Conservation (phyloP, 2,329 filamentous ascomycete species). For the Helotiales sp. region DNA sequence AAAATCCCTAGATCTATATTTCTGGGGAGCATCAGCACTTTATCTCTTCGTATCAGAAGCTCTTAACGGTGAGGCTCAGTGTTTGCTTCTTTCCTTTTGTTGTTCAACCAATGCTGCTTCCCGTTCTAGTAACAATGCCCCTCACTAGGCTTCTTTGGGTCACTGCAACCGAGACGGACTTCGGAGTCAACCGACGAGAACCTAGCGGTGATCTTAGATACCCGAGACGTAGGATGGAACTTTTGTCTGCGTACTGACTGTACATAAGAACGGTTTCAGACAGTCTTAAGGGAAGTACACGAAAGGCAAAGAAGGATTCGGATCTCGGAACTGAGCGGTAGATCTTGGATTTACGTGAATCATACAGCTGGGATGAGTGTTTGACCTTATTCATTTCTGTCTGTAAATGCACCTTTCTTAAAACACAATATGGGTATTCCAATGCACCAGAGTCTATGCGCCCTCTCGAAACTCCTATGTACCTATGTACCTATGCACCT, state of each 20-base stretch:
- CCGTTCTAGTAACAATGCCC: neutral
- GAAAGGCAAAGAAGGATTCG: too few species aligned
- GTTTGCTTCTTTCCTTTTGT: slow-evolving; percentile 1
- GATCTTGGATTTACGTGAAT: too few species aligned
- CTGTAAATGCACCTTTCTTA: neutral
- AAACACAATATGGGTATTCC: slow-evolving; percentile 12
- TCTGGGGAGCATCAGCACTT: neutral
- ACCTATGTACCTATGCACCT: neutral
- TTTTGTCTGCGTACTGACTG: too few species aligned
- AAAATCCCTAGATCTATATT: neutral
- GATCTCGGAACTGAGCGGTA: too few species aligned
- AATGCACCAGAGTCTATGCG: slow-evolving; percentile 14
- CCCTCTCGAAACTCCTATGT: neutral
- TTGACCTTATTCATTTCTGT: too few species aligned
- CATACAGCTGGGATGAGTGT: too few species aligned
- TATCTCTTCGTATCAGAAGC: neutral
- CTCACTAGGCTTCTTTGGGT: neutral
- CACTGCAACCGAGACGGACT: neutral
- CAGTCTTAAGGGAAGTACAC: neutral
- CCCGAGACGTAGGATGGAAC: too few species aligned
- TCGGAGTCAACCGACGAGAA: neutral
- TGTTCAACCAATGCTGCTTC: slow-evolving; percentile 6
- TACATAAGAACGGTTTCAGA: neutral
- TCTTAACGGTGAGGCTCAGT: neutral
- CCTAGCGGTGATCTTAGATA: too few species aligned